These are phyloP conservation scores for Entamoeba nuttalli DNA, from an alignment of 208 protist species.

Conservation along the genomic window DNA sequence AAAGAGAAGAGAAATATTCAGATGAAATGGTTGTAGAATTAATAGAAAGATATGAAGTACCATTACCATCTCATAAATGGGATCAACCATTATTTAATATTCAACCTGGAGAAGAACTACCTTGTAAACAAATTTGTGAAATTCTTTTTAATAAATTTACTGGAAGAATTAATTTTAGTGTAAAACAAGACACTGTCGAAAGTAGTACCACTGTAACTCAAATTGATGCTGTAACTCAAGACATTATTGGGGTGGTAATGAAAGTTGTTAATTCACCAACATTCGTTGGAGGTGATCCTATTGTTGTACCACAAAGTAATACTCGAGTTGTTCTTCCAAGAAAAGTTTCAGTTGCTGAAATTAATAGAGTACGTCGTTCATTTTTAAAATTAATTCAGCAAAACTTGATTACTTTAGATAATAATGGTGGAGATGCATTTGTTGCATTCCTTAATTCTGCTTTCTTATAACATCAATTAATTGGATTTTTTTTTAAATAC, in stretches of 20 bases:
- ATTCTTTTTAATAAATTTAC: not conserved
- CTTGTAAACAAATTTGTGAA: not conserved
- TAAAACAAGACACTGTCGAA: not conserved
- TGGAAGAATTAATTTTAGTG: not conserved
- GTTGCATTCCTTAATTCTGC: not conserved
- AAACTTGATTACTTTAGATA: not conserved
- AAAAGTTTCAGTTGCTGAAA: not conserved
- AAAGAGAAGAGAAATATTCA: not conserved
- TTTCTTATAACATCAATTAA: not conserved
- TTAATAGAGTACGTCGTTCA: not conserved
- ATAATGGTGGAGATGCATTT: not conserved
- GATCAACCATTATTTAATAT: not conserved
- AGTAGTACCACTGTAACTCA: not conserved
- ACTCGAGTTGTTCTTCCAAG: not conserved
- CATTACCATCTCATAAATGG: not conserved
- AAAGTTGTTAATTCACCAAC: not conserved
- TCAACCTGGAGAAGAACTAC: not conserved
- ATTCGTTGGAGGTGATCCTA: not conserved
- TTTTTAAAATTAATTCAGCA: not conserved
- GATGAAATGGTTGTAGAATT: not conserved
- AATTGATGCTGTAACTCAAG: not conserved
- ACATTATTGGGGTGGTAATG: not conserved
- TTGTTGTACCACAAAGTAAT: not conserved
- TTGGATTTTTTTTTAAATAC: too few species aligned
- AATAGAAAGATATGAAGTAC: not conserved